A percentile compares a stretch with the other conserved stretches of the same genome.
Evolutionary conservation across 306 rosid species (phyloP).

Genomic region (Echinosophora koreensis): DNA sequence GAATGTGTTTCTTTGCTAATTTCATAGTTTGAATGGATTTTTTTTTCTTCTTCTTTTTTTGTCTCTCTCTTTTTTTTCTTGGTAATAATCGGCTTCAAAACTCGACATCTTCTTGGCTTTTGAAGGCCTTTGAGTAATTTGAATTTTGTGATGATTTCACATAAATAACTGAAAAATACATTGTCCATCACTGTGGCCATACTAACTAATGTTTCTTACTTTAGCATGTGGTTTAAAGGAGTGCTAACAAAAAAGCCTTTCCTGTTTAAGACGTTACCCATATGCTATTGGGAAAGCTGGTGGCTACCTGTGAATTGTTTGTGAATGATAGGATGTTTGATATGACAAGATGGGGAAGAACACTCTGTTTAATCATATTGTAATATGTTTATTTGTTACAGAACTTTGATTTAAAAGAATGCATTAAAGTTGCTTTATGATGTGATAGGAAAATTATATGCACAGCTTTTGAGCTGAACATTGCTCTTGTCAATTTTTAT

Average conservation of each 20-base stretch:
- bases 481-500: slow-evolving; percentile 1
- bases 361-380: not conserved
- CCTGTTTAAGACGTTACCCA: too few species aligned
- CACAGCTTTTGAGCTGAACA: slow-evolving; percentile 5
- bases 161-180: slow-evolving; percentile 19
- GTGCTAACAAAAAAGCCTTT: too few species aligned
- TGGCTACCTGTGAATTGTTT: slow-evolving; percentile 25
- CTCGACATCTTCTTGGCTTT: not conserved
- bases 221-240: too few species aligned
- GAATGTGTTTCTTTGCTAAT: slow-evolving; percentile 21
- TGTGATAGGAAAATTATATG: slow-evolving; percentile 3
- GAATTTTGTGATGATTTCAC: not conserved
- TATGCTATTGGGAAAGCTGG: slow-evolving; percentile 1
- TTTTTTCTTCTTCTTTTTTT: slow-evolving; percentile 19
- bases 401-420: slow-evolving; percentile 17
- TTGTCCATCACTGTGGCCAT: not conserved
- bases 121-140: slow-evolving; percentile 33
- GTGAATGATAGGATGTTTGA: slow-evolving; percentile 10
- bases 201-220: too few species aligned
- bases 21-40: not conserved
- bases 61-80: not conserved
- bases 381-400: slow-evolving; percentile 2
- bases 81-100: too few species aligned
- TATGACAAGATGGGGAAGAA: not conserved
- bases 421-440: not conserved